Percentiles rank a stretch among this genome's conserved stretches.
These are phyloP conservation scores for Suzukiozyma palmioleophila DNA, from an alignment of 1,139 yeast species.

Conservation along the genomic window DNA sequence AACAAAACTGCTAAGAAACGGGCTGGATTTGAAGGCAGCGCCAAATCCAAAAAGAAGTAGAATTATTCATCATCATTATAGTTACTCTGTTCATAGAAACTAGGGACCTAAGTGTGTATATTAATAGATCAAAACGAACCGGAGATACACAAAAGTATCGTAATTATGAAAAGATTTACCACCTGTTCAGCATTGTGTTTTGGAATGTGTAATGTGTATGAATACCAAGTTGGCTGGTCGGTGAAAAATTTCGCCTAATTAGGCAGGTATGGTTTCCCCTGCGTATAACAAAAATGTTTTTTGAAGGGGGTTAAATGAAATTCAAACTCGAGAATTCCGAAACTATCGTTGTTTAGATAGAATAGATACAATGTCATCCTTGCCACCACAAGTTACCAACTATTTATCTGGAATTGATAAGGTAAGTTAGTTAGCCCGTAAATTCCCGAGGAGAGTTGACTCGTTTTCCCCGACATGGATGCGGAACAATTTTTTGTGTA, in stretches of 20 bases:
- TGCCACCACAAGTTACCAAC: slow-evolving; percentile 23
- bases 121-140: background rate
- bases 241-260: too few species aligned
- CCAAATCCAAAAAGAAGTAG: slow-evolving; percentile 32
- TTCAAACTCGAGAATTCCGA: too few species aligned
- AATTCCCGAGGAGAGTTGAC: background rate
- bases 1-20: slow-evolving; percentile 43
- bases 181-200: too few species aligned
- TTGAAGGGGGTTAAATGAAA: too few species aligned
- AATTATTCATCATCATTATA: slow-evolving; percentile 4
- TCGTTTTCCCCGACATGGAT: background rate
- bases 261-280: too few species aligned
- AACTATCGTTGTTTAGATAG: too few species aligned
- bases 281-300: too few species aligned
- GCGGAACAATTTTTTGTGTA: background rate
- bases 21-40: slow-evolving; percentile 58
- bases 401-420: slow-evolving; percentile 25
- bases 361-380: slow-evolving; percentile 17
- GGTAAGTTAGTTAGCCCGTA: slow-evolving; percentile 17
- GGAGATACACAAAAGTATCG: too few species aligned
- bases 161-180: too few species aligned
- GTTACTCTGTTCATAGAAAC: slow-evolving; percentile 2
- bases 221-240: too few species aligned
- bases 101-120: slow-evolving; percentile 2
- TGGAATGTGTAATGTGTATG: too few species aligned